Conservation (phyloP, 2,329 filamentous ascomycete species). For the Parasarocladium wereldwijsianum region DNA sequence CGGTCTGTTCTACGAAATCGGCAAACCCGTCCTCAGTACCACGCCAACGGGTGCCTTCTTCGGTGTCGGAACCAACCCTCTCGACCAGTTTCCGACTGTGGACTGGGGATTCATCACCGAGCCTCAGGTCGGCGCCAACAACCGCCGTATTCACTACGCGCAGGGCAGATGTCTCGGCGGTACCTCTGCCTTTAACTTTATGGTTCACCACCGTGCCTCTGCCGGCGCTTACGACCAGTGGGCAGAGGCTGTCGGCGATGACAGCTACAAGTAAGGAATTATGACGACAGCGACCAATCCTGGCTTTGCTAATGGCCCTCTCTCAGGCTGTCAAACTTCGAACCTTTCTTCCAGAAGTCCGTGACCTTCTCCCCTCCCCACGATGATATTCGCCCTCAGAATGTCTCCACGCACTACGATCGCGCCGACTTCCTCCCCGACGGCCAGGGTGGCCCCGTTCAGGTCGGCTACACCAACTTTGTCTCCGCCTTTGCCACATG, state of each 20-base stretch:
- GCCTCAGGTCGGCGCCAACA: slow-evolving; percentile 9
- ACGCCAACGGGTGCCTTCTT: slow-evolving; percentile 11
- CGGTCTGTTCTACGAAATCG: slow-evolving; percentile 17
- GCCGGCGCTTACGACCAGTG: slow-evolving; percentile 15
- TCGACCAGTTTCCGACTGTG: slow-evolving; percentile 9
- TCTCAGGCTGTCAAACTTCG: slow-evolving; percentile 9
- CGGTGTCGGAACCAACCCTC: slow-evolving; percentile 9
- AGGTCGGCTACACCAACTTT: slow-evolving; percentile 13
- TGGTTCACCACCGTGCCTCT: slow-evolving; percentile 18
- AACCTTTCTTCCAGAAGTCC: slow-evolving; percentile 14
- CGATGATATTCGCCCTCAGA: slow-evolving; percentile 7
- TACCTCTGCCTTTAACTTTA: slow-evolving; percentile 20
- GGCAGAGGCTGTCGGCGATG: slow-evolving; percentile 15
- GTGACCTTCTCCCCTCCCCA: slow-evolving; percentile 13
- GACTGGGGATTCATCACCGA: slow-evolving; percentile 17
- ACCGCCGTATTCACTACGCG: slow-evolving; percentile 18
- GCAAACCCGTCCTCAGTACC: slow-evolving; percentile 13
- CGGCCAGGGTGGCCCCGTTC: slow-evolving; percentile 11
- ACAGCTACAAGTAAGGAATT: slow-evolving; percentile 12
- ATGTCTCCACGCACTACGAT: slow-evolving; percentile 13
- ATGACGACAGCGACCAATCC: too few relatives aligned
- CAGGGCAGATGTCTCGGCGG: slow-evolving; percentile 23
- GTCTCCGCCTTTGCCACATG: slow-evolving; percentile 10
- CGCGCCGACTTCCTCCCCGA: slow-evolving; percentile 11
- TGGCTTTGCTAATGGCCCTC: neutral